Percentiles rank a stretch among this genome's conserved stretches.
These are phyloP conservation scores for Novymonas esmeraldas DNA, from an alignment of 208 protist genomes.

Conservation along the genomic window DNA sequence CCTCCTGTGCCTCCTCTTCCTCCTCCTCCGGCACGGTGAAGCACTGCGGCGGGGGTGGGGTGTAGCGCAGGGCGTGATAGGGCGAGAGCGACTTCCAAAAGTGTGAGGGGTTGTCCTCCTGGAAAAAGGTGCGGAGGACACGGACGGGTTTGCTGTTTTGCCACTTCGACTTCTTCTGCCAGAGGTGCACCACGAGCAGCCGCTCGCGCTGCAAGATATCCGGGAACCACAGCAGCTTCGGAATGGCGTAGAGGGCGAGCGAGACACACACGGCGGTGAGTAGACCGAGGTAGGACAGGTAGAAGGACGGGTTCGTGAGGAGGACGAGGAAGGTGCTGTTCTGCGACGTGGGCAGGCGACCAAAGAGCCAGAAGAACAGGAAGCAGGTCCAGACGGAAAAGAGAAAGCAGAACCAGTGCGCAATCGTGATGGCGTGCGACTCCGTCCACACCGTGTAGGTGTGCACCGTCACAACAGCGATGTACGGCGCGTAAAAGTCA, in stretches of 20 bases:
- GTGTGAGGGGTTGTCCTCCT: conserved; percentile 53
- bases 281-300: conserved; percentile 55
- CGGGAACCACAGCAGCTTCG: conserved; percentile 71
- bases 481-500: conserved; percentile 83
- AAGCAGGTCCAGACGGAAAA: conserved; percentile 73
- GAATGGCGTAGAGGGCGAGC: conserved; percentile 49
- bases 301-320: conserved; percentile 54
- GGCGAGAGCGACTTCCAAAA: conserved; percentile 63
- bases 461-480: conserved; percentile 82
- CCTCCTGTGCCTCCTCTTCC: conserved; percentile 7
- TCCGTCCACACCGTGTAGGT: conserved; percentile 82
- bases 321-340: conserved; percentile 64
- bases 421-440: conserved; percentile 76
- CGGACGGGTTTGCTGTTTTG: conserved; percentile 11
- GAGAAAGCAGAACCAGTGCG: conserved; percentile 66
- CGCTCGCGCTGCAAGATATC: conserved; percentile 69
- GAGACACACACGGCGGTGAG: conserved; percentile 44
- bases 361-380: conserved; percentile 49
- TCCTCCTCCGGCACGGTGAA: conserved; percentile 18
- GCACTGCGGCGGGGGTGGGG: conserved; percentile 13
- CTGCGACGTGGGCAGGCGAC: conserved; percentile 20
- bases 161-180: conserved; percentile 13
- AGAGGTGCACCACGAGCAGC: conserved; percentile 25
- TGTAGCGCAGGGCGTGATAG: conserved; percentile 34
- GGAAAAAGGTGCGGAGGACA: conserved; percentile 39